Conservation (phyloP, 2,329 filamentous ascomycete genomes). For the Arthrobotrys conoides region DNA sequence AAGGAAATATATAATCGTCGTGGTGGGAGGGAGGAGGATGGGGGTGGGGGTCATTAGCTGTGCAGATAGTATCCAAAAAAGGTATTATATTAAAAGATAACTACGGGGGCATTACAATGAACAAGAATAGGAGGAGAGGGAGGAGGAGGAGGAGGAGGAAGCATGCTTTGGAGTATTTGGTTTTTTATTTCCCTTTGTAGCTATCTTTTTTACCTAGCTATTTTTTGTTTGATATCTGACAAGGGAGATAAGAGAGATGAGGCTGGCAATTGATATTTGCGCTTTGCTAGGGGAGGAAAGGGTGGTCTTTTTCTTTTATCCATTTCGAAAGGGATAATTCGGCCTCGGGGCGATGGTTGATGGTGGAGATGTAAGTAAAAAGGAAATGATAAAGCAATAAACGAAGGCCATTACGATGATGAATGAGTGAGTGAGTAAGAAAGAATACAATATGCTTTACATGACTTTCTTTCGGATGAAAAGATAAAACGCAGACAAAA, state of each 20-base stretch:
- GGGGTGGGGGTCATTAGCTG: not conserved
- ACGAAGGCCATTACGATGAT: conserved; percentile 57
- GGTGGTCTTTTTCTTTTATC: conserved; percentile 12
- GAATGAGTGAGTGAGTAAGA: conserved; percentile 41
- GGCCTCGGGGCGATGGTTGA: conserved; percentile 28
- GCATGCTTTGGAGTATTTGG: conserved; percentile 1
- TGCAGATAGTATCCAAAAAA: conserved; percentile 22
- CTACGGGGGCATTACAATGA: conserved; percentile 61
- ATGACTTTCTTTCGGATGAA: conserved; percentile 32
- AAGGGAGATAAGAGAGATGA: conserved; percentile 29
- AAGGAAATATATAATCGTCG: not conserved
- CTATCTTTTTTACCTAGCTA: conserved; percentile 8
- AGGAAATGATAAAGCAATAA: conserved; percentile 24
- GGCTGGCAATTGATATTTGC: not conserved
- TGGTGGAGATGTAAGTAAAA: conserved; percentile 18
- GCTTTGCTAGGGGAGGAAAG: conserved; percentile 1
- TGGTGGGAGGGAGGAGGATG: not conserved
- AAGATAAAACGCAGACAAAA: conserved; percentile 17
- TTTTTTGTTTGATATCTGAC: conserved; percentile 36
- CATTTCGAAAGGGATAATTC: conserved; percentile 18
- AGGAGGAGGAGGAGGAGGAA: not conserved
- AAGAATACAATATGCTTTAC: conserved; percentile 60
- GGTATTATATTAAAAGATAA: conserved; percentile 57
- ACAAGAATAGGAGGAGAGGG: conserved; percentile 35
- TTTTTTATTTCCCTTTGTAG: conserved; percentile 38